These are phyloP conservation scores for Dactylorhiza incarnata DNA, from an alignment of 106 monocot genomes.

Conservation along the genomic window DNA sequence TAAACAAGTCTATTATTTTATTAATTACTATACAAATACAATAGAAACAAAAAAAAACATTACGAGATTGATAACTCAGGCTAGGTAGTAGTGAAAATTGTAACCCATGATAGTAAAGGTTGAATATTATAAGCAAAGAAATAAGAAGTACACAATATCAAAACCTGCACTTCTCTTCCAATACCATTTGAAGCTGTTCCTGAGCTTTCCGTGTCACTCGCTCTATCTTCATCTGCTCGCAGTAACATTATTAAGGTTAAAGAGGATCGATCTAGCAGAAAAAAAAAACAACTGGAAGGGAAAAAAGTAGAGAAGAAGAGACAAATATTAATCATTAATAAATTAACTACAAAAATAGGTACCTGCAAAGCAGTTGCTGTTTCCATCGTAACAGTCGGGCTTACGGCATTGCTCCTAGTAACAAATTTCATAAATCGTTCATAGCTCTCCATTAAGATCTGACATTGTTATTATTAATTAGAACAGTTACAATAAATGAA, in stretches of 20 bases:
- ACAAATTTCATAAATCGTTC: conserved; percentile 82
- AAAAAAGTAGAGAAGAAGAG: not conserved
- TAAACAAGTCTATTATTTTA: not conserved
- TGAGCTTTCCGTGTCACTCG: conserved; percentile 90
- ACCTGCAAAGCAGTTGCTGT: conserved; percentile 97
- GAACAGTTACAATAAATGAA: not conserved
- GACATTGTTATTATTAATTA: not conserved
- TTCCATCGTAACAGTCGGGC: conserved; percentile 80
- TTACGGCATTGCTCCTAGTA: conserved; percentile 92
- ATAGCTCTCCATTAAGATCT: conserved; percentile 84
- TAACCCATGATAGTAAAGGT: not conserved
- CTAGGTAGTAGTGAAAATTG: not conserved
- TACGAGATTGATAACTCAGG: not conserved
- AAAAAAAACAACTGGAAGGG: not conserved
- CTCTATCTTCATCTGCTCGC: conserved; percentile 80
- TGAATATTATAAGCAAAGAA: not conserved
- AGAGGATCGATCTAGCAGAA: not conserved
- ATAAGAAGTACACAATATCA: not conserved
- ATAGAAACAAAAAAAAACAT: not conserved
- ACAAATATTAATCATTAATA: not conserved
- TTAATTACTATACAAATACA: not conserved
- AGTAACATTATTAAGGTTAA: not conserved
- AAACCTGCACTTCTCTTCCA: conserved; percentile 91
- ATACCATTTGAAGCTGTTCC: conserved; percentile 87
- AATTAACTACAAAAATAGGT: conserved; percentile 7